A percentile compares a stretch with the other conserved stretches of the same genome.
Conservation (phyloP, 176 grass and related monocot species). For the Leersia perrieri region DNA sequence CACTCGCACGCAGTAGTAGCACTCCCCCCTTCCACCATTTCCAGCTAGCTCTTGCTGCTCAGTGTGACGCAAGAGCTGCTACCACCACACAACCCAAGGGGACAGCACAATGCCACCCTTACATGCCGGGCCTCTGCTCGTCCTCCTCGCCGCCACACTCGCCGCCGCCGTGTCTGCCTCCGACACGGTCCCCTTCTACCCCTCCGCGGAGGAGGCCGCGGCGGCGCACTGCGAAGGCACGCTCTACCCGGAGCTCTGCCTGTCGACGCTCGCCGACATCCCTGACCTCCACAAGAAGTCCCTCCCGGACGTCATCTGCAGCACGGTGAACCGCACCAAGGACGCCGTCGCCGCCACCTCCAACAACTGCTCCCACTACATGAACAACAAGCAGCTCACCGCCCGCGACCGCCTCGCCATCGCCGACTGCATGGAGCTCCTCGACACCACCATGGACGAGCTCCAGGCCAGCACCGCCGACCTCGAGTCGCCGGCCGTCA, state of each 20-base stretch:
- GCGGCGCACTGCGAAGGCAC: slow-evolving; percentile 68
- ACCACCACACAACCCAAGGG: not conserved
- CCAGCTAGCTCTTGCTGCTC: not conserved
- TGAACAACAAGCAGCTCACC: slow-evolving; percentile 24
- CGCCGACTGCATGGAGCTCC: slow-evolving; percentile 65
- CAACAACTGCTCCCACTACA: slow-evolving; percentile 56
- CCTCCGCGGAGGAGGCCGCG: slow-evolving; percentile 32
- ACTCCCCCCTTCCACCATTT: no score
- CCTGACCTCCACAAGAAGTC: slow-evolving; percentile 54
- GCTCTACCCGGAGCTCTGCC: slow-evolving; percentile 66
- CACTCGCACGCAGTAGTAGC: not conserved
- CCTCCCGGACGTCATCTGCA: slow-evolving; percentile 57
- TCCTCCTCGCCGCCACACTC: slow-evolving; percentile 23
- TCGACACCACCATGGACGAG: slow-evolving; percentile 65
- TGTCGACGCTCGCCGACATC: slow-evolving; percentile 59
- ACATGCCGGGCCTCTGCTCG: slow-evolving; percentile 1
- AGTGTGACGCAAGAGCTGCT: not conserved
- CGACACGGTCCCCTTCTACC: slow-evolving; percentile 30
- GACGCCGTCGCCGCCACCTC: slow-evolving; percentile 33
- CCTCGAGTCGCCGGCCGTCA: not conserved
- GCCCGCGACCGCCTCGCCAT: slow-evolving; percentile 46
- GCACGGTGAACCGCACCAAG: slow-evolving; percentile 47
- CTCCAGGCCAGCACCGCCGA: slow-evolving; percentile 36
- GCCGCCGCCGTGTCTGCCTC: not conserved
- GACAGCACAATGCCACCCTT: slow-evolving; percentile 31